Evolutionary conservation across 73 alveolate genomes (phyloP).

Genomic region (Symbiodinium pilosum): DNA sequence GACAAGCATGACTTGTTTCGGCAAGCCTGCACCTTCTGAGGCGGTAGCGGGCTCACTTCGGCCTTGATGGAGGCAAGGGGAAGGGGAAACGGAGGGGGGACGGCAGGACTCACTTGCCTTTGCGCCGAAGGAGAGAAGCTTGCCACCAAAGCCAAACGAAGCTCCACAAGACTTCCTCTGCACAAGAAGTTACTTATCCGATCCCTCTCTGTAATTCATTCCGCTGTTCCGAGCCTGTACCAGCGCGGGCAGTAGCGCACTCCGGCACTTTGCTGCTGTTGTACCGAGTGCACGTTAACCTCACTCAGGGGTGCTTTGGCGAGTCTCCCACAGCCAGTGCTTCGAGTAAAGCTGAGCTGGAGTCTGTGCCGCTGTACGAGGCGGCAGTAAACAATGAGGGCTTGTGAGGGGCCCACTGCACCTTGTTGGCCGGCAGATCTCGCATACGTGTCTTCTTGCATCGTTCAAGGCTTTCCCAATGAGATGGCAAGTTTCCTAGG

Average conservation of each 20-base stretch:
- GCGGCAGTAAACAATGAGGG: conserved; percentile 73
- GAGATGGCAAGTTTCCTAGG: no score
- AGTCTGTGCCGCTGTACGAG: conserved; percentile 45
- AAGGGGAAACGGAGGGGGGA: no score
- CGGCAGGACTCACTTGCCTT: no score
- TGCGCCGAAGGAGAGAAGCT: conserved; percentile 84
- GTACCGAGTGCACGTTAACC: conserved; percentile 77
- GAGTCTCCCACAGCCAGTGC: neutral
- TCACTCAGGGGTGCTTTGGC: no score
- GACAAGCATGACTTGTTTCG: neutral
- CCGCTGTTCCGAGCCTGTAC: conserved; percentile 64
- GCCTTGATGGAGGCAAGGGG: no score
- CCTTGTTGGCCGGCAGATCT: no score
- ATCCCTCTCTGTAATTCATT: neutral
- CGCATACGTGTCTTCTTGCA: no score
- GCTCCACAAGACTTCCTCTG: conserved; percentile 63
- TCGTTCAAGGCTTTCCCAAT: no score
- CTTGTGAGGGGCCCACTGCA: conserved; percentile 90
- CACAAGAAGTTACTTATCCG: no score
- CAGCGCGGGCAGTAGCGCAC: conserved; percentile 83
- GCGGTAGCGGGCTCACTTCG: no score
- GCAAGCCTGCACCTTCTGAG: no score
- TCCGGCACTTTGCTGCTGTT: conserved; percentile 79
- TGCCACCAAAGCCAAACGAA: conserved; percentile 90
- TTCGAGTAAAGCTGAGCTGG: neutral